Evolutionary conservation across 2,329 filamentous ascomycete genomes (phyloP).

Genomic region (Fusarium nurragi): DNA sequence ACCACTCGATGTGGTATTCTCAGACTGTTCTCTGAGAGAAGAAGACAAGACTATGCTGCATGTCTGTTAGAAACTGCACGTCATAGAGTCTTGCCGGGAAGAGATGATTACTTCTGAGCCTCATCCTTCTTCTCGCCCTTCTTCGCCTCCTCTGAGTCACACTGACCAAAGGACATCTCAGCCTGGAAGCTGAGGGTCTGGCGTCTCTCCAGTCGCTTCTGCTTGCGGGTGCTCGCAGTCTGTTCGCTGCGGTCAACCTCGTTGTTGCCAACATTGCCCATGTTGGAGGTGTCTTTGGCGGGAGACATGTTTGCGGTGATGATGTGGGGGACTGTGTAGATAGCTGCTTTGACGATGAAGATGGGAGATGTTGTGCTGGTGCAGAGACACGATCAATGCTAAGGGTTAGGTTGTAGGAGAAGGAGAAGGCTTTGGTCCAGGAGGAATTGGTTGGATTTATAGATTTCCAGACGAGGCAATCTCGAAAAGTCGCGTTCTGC

Average conservation of each 20-base stretch:
- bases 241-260: background rate
- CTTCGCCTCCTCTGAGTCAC: background rate
- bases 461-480: background rate
- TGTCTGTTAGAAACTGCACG: background rate
- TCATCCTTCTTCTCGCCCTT: background rate
- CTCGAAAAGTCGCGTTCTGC: background rate
- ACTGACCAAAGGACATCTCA: background rate
- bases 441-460: background rate
- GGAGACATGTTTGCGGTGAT: background rate
- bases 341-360: too few species aligned
- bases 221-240: fast-evolving
- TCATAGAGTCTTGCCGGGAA: fast-evolving
- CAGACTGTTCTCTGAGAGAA: background rate
- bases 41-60: background rate
- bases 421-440: background rate
- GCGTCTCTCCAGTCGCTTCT: background rate
- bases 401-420: background rate
- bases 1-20: background rate
- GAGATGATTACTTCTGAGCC: background rate
- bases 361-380: background rate
- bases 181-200: background rate
- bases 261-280: background rate
- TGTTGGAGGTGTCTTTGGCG: fast-evolving
- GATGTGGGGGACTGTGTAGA: background rate
- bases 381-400: too few species aligned